These are phyloP conservation scores for Leccinum variabile DNA, from an alignment of 1,284 basidiomycete species.

Conservation along the genomic window DNA sequence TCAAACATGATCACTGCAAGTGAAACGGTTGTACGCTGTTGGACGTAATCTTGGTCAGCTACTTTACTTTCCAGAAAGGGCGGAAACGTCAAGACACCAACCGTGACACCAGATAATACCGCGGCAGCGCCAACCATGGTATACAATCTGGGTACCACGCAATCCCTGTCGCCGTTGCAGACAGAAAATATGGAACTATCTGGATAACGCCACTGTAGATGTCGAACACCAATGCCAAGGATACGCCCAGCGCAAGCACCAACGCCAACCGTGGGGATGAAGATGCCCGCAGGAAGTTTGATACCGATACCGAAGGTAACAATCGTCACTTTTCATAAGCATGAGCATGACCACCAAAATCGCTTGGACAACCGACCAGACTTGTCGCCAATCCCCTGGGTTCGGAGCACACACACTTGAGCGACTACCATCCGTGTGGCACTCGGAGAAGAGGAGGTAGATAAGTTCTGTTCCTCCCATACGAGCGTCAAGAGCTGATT, in stretches of 20 bases:
- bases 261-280: conserved; percentile 96
- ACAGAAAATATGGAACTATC: conserved; percentile 59
- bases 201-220: conserved; percentile 70
- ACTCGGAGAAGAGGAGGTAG: conserved; percentile 88
- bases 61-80: background rate
- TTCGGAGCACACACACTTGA: conserved; percentile 73
- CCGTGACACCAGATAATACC: conserved; percentile 85
- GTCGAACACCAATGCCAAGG: conserved; percentile 83
- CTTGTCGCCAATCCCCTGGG: conserved; percentile 55
- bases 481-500: too few species aligned
- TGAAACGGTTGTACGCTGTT: conserved; percentile 82
- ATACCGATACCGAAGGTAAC: conserved; percentile 80
- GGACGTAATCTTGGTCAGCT: conserved; percentile 14
- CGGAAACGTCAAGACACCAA: conserved; percentile 36
- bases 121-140: conserved; percentile 94
- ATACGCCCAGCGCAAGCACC: conserved; percentile 94
- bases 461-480: conserved; percentile 97
- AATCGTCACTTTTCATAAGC: conserved; percentile 79
- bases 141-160: conserved; percentile 84
- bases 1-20: conserved; percentile 99
- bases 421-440: conserved; percentile 54
- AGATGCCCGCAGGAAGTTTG: conserved; percentile 93
- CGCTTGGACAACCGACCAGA: conserved; percentile 65
- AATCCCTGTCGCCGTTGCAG: conserved; percentile 66
- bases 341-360: conserved; percentile 57